phyloP scores from a whole-genome alignment of 805 yeast genomes.

The Grigorovia jiainica region DNA sequence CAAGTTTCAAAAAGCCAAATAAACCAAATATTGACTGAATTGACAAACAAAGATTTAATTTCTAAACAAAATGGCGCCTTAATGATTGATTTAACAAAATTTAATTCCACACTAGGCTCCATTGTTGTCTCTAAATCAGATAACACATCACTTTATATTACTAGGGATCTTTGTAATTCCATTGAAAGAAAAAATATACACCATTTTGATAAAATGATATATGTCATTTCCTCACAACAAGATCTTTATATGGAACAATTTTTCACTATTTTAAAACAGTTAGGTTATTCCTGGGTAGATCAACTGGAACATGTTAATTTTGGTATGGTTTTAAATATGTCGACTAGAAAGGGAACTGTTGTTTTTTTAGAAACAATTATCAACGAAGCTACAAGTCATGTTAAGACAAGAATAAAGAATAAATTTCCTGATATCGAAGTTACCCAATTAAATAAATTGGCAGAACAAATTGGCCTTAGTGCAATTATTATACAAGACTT shows the following conservation, averaged over 20 bases:
- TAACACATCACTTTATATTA: constrained; percentile 87
- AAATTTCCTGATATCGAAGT: constrained; percentile 78
- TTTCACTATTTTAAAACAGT: constrained; percentile 83
- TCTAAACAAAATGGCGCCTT: constrained; percentile 87
- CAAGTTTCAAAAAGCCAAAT: constrained; percentile 72
- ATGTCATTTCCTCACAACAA: constrained; percentile 94
- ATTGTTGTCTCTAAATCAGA: constrained; percentile 88
- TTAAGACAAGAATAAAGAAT: constrained; percentile 94
- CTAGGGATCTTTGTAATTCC: constrained; percentile 97
- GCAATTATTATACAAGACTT: constrained; percentile 99
- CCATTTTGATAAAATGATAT: constrained; percentile 90
- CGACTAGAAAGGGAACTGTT: constrained; percentile 96
- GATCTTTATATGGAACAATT: constrained; percentile 91
- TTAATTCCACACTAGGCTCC: constrained; percentile 88
- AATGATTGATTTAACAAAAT: constrained; percentile 73
- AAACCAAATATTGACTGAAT: constrained; percentile 51
- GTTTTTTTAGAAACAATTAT: constrained; percentile 92
- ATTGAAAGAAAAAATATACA: constrained; percentile 75
- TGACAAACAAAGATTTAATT: constrained; percentile 60
- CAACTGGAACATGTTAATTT: constrained; percentile 77
- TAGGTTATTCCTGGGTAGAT: constrained; percentile 84
- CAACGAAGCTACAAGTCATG: constrained; percentile 85
- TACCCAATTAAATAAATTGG: constrained; percentile 75
- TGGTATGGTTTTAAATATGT: constrained; percentile 98
- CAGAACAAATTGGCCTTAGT: constrained; percentile 90